phyloP scores from a whole-genome alignment of 345 rosid species.

The Salix udensis region DNA sequence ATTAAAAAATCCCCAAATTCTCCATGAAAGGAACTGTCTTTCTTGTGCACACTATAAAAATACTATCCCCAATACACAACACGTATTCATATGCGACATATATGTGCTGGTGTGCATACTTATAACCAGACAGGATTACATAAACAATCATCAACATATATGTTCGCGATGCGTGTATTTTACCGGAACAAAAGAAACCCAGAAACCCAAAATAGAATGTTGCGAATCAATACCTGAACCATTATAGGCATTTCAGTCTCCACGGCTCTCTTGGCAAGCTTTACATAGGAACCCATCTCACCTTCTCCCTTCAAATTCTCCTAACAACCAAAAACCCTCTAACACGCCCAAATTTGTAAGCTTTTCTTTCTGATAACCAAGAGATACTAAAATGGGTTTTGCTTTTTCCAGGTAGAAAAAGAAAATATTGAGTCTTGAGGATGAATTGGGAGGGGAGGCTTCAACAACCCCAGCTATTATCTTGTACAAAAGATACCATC shows the following conservation, averaged over 20 bases:
- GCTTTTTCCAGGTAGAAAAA: background rate
- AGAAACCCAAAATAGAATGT: constrained; percentile 7
- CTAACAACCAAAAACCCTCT: background rate
- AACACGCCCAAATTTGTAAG: background rate
- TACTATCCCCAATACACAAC: background rate
- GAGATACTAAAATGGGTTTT: background rate
- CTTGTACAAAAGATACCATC: background rate
- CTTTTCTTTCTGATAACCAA: background rate
- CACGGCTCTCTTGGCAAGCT: constrained; percentile 77
- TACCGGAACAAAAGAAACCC: constrained; percentile 1
- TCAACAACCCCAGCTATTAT: constrained; percentile 7
- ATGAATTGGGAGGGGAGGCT: background rate
- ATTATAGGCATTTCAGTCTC: constrained; percentile 83
- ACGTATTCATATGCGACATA: background rate
- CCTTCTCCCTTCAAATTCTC: background rate
- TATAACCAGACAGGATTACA: background rate
- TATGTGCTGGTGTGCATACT: background rate
- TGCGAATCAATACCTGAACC: constrained; percentile 57
- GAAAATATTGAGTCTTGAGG: background rate
- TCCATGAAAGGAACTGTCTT: background rate
- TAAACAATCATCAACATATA: background rate
- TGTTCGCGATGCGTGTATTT: background rate
- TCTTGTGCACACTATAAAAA: background rate
- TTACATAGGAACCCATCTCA: constrained; percentile 74
- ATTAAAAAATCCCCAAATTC: background rate